phyloP scores from a whole-genome alignment of 2,329 filamentous ascomycete genomes.

The Ceratocystis eucalypticola region DNA sequence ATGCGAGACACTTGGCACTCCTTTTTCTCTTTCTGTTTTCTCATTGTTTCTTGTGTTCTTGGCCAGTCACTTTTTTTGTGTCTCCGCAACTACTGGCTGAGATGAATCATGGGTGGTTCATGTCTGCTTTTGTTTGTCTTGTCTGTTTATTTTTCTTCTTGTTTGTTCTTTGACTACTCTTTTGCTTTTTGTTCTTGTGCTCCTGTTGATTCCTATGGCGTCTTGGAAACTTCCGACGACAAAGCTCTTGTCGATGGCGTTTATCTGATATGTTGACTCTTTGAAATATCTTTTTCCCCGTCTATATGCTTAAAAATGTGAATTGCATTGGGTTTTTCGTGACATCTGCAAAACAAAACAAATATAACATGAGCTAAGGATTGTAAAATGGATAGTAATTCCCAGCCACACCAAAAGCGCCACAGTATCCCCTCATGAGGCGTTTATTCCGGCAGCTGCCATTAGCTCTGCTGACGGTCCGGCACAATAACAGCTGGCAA shows the following conservation, averaged over 20 bases:
- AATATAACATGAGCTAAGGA: neutral
- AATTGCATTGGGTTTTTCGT: neutral
- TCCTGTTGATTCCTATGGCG: neutral
- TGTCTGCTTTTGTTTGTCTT: neutral
- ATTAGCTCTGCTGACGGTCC: neutral
- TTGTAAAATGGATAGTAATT: neutral
- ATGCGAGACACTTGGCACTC: neutral
- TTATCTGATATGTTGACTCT: neutral
- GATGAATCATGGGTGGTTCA: neutral
- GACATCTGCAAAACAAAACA: neutral
- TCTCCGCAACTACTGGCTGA: neutral
- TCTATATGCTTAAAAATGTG: neutral
- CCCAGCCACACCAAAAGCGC: neutral
- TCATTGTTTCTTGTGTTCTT: neutral
- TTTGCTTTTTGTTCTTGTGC: neutral
- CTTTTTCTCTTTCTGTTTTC: neutral
- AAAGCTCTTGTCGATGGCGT: neutral
- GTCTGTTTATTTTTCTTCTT: slow-evolving; percentile 1
- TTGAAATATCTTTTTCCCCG: neutral
- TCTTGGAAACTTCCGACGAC: neutral
- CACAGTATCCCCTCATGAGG: neutral
- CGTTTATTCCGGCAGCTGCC: neutral
- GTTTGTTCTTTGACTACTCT: neutral
- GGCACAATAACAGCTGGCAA: neutral
- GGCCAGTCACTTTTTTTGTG: neutral